A percentile compares a stretch with the other conserved stretches of the same genome.
phyloP scores from a whole-genome alignment of 257 asterid species.

The Dorcoceras hygrometricum region DNA sequence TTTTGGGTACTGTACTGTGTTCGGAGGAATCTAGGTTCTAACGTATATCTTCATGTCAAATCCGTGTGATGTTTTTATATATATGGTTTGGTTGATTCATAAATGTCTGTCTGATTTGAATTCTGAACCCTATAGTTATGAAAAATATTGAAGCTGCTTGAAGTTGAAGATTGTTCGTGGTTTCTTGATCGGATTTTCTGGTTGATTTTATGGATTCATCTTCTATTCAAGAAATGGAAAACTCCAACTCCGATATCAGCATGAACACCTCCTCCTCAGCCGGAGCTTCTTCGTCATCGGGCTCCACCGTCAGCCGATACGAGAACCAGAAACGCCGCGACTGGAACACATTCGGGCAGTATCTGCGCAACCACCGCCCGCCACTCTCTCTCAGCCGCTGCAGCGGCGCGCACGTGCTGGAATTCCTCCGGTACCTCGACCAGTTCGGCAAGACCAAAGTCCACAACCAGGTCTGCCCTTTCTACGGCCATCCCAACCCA shows the following conservation, averaged over 20 bases:
- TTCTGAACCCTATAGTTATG: constrained; percentile 28
- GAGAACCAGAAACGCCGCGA: constrained; percentile 93
- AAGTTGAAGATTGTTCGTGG: no score
- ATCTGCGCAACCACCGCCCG: constrained; percentile 85
- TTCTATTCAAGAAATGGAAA: constrained; percentile 41
- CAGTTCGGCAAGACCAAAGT: constrained; percentile 92
- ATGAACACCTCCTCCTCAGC: constrained; percentile 21
- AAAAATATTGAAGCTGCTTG: not conserved
- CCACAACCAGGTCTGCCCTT: constrained; percentile 78
- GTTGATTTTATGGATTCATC: constrained; percentile 39
- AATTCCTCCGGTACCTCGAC: constrained; percentile 85
- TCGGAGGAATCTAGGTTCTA: no score
- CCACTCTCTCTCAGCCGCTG: constrained; percentile 85
- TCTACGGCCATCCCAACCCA: constrained; percentile 87
- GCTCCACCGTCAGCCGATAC: constrained; percentile 64
- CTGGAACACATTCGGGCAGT: constrained; percentile 92
- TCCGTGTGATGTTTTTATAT: no score
- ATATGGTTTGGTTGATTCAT: no score
- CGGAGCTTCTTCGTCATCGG: constrained; percentile 28
- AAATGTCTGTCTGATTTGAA: no score
- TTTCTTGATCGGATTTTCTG: no score
- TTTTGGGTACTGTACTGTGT: no score
- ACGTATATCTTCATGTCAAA: no score
- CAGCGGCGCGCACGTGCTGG: constrained; percentile 94
- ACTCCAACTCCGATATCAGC: constrained; percentile 46